These are phyloP conservation scores for Wickerhamiella nectarea DNA, from an alignment of 805 yeast genomes.

Conservation along the genomic window DNA sequence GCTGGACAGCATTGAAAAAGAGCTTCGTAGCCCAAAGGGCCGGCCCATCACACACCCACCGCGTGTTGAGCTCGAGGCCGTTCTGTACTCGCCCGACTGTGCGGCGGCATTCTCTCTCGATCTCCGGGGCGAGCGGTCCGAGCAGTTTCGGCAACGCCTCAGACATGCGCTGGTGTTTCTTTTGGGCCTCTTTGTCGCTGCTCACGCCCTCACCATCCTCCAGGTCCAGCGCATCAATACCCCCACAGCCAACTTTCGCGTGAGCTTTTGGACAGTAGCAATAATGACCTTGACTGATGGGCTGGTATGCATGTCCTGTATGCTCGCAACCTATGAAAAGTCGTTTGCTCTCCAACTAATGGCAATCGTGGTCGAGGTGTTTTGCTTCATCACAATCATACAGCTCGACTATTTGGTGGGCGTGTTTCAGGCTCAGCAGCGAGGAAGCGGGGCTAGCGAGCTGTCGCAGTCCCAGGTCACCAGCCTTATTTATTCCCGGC, in stretches of 20 bases:
- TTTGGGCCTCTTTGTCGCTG: slow-evolving; percentile 34
- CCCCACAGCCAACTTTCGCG: slow-evolving; percentile 63
- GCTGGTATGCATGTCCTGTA: slow-evolving; percentile 44
- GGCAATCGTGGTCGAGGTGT: slow-evolving; percentile 54
- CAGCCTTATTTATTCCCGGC: slow-evolving; percentile 33
- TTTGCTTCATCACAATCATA: slow-evolving; percentile 57
- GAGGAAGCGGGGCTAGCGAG: slow-evolving; percentile 3
- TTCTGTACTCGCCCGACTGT: slow-evolving; percentile 83
- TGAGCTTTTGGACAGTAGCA: slow-evolving; percentile 51
- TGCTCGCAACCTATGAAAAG: slow-evolving; percentile 43
- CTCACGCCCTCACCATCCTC: slow-evolving; percentile 43
- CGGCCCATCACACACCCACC: slow-evolving; percentile 57
- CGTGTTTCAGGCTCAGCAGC: slow-evolving; percentile 51
- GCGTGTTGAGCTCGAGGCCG: slow-evolving; percentile 37
- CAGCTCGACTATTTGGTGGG: slow-evolving; percentile 61
- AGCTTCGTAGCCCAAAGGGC: slow-evolving; percentile 61
- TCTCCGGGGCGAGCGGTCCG: slow-evolving; percentile 42
- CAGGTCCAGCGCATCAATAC: slow-evolving; percentile 65
- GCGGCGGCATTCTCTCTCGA: slow-evolving; percentile 36
- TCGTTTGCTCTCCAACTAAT: slow-evolving; percentile 53
- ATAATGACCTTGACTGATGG: slow-evolving; percentile 59
- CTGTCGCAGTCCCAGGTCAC: slow-evolving; percentile 37
- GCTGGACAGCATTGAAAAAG: slow-evolving; percentile 53
- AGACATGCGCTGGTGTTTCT: slow-evolving; percentile 34
- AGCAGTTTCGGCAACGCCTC: slow-evolving; percentile 28